Conservation (phyloP, 2,329 filamentous ascomycete genomes). For the Penicillium oxalicum region DNA sequence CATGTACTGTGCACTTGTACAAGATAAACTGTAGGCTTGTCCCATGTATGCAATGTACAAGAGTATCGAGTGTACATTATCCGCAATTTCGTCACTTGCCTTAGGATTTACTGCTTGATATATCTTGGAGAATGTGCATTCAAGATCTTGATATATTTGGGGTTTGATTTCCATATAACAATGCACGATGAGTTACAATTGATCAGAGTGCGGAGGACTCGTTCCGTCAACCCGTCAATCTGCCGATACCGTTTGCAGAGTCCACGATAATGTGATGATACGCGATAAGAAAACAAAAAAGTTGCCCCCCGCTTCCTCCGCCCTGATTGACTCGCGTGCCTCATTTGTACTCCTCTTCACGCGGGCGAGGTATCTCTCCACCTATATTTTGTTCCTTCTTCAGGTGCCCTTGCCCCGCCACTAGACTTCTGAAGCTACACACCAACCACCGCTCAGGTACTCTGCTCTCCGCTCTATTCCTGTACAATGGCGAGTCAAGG, state of each 20-base stretch:
- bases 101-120: too few species aligned
- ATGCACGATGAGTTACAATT: too few species aligned
- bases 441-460: not conserved
- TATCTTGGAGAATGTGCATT: too few species aligned
- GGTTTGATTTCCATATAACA: too few species aligned
- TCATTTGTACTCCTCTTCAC: not conserved
- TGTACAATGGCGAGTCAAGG: constrained; percentile 27
- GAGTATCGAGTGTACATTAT: too few species aligned
- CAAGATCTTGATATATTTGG: too few species aligned
- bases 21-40: too few species aligned
- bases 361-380: not conserved
- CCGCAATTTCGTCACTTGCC: too few species aligned
- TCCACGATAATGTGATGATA: constrained; percentile 1
- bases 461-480: not conserved
- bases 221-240: not conserved
- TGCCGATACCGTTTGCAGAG: too few species aligned
- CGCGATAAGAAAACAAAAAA: constrained; percentile 14
- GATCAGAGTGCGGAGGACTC: not conserved
- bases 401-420: not conserved
- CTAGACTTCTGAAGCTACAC: not conserved
- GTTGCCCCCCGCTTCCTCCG: constrained; percentile 12
- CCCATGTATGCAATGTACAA: too few species aligned
- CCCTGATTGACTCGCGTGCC: constrained; percentile 4
- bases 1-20: too few species aligned
- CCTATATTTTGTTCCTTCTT: not conserved